A percentile compares a stretch with the other conserved stretches of the same genome.
Conservation (phyloP, 495 filamentous ascomycete species). For the Pyronema domesticum region DNA sequence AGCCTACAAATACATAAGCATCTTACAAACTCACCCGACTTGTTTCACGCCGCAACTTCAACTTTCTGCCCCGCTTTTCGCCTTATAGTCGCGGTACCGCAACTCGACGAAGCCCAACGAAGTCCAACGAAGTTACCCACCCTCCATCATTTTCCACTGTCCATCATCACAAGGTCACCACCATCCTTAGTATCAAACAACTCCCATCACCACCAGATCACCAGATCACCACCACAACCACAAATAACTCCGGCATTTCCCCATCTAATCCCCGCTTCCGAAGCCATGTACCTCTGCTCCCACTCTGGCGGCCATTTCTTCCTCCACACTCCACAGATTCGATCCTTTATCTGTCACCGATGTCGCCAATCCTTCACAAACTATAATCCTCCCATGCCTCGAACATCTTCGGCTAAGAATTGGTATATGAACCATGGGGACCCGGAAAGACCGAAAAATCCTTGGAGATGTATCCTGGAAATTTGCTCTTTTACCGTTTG, state of each 20-base stretch:
- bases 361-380: constrained; percentile 12
- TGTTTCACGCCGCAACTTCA: too few relatives aligned
- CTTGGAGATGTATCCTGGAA: constrained; percentile 20
- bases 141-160: neutral
- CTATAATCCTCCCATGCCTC: constrained; percentile 2
- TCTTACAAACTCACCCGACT: too few relatives aligned
- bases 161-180: neutral
- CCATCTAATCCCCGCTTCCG: neutral
- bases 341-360: constrained; percentile 11
- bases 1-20: too few relatives aligned
- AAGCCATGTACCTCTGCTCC: neutral
- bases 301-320: constrained; percentile 18
- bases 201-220: too few relatives aligned
- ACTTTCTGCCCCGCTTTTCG: too few relatives aligned
- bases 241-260: neutral
- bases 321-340: constrained; percentile 6
- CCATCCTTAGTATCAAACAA: neutral
- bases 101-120: too few relatives aligned
- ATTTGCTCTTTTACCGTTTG: constrained; percentile 16
- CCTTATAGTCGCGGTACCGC: too few relatives aligned
- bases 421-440: neutral
- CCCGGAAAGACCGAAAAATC: constrained; percentile 3
- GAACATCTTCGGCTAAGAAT: neutral
- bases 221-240: neutral
- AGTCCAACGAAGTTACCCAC: neutral